Evolutionary conservation across 2,329 filamentous ascomycete genomes (phyloP).

Genomic region (Fusarium begoniae): DNA sequence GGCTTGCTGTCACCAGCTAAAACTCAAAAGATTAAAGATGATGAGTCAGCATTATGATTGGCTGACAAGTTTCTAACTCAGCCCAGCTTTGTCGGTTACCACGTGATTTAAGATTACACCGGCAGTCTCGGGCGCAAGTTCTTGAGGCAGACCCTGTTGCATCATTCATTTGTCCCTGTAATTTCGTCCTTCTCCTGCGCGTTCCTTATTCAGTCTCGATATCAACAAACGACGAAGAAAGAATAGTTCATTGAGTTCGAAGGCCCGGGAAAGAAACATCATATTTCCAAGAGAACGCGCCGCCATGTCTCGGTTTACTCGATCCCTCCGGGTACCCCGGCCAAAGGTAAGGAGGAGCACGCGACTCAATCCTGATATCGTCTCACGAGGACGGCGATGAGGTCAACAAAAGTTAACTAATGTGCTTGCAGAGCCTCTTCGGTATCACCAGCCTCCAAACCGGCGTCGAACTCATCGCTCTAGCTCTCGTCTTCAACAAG

Average conservation of each 20-base stretch:
- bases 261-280: background rate
- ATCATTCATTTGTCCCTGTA: constrained; percentile 38
- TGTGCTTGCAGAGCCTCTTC: constrained; percentile 74
- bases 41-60: constrained; percentile 19
- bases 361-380: constrained; percentile 2
- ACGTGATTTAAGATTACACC: constrained; percentile 33
- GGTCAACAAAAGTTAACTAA: constrained; percentile 24
- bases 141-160: constrained; percentile 36
- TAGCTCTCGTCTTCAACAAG: constrained; percentile 90
- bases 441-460: constrained; percentile 87
- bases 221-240: constrained; percentile 3
- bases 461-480: constrained; percentile 83
- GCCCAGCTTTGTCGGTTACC: background rate
- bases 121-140: constrained; percentile 28
- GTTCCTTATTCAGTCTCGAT: constrained; percentile 7
- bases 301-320: constrained; percentile 50
- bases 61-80: constrained; percentile 3
- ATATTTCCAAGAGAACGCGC: constrained; percentile 3
- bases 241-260: background rate
- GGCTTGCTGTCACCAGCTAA: constrained; percentile 4
- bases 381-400: background rate
- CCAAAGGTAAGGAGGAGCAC: constrained; percentile 49
- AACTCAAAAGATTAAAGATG: background rate
- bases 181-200: constrained; percentile 17
- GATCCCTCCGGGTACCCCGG: constrained; percentile 52